Conservation (phyloP, 345 rosid species). For the Euphorbia peplus region DNA sequence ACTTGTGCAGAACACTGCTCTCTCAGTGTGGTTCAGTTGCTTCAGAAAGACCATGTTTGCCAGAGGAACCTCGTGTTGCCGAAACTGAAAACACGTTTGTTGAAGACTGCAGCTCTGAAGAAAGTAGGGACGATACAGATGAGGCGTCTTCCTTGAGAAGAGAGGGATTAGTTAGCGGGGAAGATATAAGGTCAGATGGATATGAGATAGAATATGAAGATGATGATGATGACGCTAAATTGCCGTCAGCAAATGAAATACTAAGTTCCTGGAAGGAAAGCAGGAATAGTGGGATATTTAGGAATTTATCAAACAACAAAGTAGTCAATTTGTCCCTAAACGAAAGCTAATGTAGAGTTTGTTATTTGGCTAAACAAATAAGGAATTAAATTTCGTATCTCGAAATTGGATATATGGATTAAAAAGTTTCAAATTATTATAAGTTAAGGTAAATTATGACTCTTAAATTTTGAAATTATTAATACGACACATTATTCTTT, state of each 20-base stretch:
- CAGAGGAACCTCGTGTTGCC: neutral
- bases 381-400: no score
- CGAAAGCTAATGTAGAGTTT: neutral
- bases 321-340: neutral
- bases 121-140: constrained; percentile 10
- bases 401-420: no score
- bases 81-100: neutral
- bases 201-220: constrained; percentile 23
- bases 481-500: no score
- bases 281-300: constrained; percentile 31
- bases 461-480: no score
- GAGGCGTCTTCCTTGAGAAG: neutral
- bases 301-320: neutral
- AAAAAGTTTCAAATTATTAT: no score
- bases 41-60: neutral
- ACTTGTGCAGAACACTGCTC: constrained; percentile 56
- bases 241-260: constrained; percentile 68
- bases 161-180: constrained; percentile 1
- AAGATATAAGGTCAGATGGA: constrained; percentile 12
- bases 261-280: constrained; percentile 61
- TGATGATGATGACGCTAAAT: no score
- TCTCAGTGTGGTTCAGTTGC: constrained; percentile 38
- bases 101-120: neutral
- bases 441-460: no score
- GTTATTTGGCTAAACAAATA: neutral